Evolutionary conservation across 75 land plant genomes (phyloP).

Genomic region (Selaginella tamariscina): DNA sequence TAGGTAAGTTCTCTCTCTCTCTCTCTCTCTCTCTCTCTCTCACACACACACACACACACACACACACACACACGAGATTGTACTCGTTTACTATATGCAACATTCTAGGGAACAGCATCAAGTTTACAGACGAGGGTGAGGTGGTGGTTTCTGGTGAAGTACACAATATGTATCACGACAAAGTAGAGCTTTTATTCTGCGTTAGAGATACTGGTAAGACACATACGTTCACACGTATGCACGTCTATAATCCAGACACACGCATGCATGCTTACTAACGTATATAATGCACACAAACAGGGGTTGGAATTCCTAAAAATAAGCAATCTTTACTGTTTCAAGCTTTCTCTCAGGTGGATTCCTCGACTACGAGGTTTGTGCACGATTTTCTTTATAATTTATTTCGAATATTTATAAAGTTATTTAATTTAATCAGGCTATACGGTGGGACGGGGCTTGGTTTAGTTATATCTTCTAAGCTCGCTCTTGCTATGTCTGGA

Average conservation of each 20-base stretch:
- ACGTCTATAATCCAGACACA: neutral
- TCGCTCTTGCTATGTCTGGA: slow-evolving; percentile 33
- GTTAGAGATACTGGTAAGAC: slow-evolving; percentile 26
- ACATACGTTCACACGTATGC: neutral
- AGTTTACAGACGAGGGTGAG: slow-evolving; percentile 30
- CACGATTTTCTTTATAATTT: neutral
- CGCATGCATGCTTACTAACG: neutral
- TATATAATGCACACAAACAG: neutral
- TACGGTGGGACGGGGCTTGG: slow-evolving; percentile 36
- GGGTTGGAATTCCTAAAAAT: slow-evolving; percentile 6
- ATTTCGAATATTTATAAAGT: neutral
- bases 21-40: neutral
- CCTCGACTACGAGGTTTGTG: slow-evolving; percentile 4
- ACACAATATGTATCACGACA: slow-evolving; percentile 15
- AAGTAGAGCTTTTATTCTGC: slow-evolving; percentile 22
- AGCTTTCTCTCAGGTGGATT: slow-evolving; percentile 9
- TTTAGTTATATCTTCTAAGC: slow-evolving; percentile 30
- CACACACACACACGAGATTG: neutral
- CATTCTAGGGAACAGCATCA: slow-evolving; percentile 33
- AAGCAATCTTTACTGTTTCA: slow-evolving; percentile 6
- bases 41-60: no score
- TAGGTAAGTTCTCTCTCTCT: slow-evolving; percentile 15
- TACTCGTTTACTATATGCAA: neutral
- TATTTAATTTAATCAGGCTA: slow-evolving; percentile 14
- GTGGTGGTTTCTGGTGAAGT: slow-evolving; percentile 27